phyloP scores from a whole-genome alignment of 106 monocot species.

The Phalaenopsis aphrodite region DNA sequence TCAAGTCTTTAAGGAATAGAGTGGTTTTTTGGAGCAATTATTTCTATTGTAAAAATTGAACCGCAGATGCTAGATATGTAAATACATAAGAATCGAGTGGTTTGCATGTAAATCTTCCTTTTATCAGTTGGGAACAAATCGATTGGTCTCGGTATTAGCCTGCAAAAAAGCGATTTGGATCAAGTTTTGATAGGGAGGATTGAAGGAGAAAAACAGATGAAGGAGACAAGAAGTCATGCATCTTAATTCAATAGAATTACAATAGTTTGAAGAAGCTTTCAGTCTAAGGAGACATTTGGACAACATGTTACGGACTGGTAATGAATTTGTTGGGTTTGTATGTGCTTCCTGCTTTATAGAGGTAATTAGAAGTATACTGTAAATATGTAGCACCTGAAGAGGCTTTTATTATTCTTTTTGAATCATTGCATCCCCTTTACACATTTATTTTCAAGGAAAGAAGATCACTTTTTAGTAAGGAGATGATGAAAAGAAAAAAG shows the following conservation, averaged over 20 bases:
- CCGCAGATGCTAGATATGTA: too few relatives aligned
- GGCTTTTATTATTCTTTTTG: too few relatives aligned
- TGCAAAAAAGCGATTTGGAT: neutral
- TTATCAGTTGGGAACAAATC: neutral
- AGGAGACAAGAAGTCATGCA: neutral
- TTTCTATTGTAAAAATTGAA: too few relatives aligned
- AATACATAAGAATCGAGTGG: too few relatives aligned
- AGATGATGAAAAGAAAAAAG: too few relatives aligned
- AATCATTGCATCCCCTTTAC: too few relatives aligned
- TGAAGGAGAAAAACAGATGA: neutral
- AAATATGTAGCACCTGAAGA: too few relatives aligned
- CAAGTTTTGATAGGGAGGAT: neutral
- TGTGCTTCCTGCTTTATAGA: neutral
- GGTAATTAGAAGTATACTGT: neutral
- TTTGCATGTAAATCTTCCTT: neutral
- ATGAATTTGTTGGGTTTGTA: neutral
- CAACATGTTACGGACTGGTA: neutral
- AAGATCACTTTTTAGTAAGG: too few relatives aligned
- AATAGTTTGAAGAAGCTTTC: neutral
- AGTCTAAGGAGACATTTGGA: neutral
- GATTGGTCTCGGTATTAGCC: too few relatives aligned
- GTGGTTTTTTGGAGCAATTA: too few relatives aligned
- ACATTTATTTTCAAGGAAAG: too few relatives aligned
- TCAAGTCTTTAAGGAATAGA: too few relatives aligned
- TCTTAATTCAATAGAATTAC: neutral